Evolutionary conservation across 2,329 filamentous ascomycete species (phyloP).

Genomic region (Mollisia scopiformis): DNA sequence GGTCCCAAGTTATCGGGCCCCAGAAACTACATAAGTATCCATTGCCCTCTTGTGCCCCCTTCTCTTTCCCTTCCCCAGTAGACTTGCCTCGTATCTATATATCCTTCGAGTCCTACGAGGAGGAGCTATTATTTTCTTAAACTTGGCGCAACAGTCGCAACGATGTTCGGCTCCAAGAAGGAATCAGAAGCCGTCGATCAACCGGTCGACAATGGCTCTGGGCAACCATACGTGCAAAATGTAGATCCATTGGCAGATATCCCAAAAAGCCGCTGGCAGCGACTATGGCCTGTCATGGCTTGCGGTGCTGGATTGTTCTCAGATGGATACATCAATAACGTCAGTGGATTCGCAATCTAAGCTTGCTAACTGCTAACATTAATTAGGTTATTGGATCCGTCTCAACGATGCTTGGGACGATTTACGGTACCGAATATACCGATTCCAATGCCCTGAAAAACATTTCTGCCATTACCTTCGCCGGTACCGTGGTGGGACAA

Average conservation of each 20-base stretch:
- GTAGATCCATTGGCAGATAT: conserved; percentile 22
- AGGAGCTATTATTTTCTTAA: neutral
- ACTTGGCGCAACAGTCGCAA: neutral
- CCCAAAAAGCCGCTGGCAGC: conserved; percentile 30
- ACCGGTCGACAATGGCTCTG: conserved; percentile 13
- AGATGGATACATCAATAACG: conserved; percentile 90
- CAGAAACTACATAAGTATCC: neutral
- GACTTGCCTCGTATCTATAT: neutral
- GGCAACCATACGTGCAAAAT: conserved; percentile 10
- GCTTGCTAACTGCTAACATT: neutral
- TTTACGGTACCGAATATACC: conserved; percentile 74
- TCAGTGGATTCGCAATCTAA: conserved; percentile 42
- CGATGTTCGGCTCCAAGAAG: conserved; percentile 11
- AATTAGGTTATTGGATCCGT: conserved; percentile 82
- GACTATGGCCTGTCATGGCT: conserved; percentile 68
- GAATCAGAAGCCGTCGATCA: neutral
- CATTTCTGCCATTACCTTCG: conserved; percentile 82
- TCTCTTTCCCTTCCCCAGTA: neutral
- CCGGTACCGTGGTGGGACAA: conserved; percentile 82
- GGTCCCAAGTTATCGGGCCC: neutral
- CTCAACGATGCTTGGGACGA: conserved; percentile 69
- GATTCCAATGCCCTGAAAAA: conserved; percentile 71
- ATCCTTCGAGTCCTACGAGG: neutral
- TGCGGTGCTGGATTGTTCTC: conserved; percentile 90
- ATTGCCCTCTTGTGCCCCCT: neutral